Conservation (phyloP, 2,329 filamentous ascomycete genomes). For the Fusarium robinianum region DNA sequence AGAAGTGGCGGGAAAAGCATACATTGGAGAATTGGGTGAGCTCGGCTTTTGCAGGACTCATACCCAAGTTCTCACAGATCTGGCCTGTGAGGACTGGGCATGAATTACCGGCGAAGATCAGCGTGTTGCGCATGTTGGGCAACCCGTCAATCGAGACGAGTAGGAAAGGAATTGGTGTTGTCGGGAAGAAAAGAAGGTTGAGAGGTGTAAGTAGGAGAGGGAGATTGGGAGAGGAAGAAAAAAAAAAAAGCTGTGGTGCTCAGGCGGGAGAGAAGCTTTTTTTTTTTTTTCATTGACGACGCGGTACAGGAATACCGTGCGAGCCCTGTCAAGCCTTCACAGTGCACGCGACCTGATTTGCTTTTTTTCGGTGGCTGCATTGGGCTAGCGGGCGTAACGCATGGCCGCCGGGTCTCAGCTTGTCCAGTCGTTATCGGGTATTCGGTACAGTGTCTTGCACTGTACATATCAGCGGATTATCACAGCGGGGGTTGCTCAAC, state of each 20-base stretch:
- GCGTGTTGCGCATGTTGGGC: conserved; percentile 64
- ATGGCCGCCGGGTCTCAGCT: conserved; percentile 16
- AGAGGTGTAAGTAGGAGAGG: conserved; percentile 21
- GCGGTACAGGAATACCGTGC: conserved; percentile 22
- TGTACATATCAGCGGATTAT: conserved; percentile 11
- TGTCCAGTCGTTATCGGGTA: conserved; percentile 3
- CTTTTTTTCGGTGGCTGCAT: conserved; percentile 10
- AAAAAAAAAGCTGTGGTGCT: conserved; percentile 29
- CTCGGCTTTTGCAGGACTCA: conserved; percentile 66
- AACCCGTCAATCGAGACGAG: conserved; percentile 33
- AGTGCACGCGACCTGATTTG: conserved; percentile 4
- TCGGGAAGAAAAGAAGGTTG: conserved; percentile 31
- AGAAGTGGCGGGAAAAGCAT: conserved; percentile 45
- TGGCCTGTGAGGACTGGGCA: conserved; percentile 67
- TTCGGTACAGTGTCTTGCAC: conserved; percentile 18
- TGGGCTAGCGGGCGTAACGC: neutral
- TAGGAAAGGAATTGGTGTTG: conserved; percentile 4
- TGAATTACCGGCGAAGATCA: conserved; percentile 70
- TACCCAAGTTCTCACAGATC: conserved; percentile 71
- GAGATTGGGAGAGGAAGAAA: conserved; percentile 12
- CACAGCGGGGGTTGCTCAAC: conserved; percentile 21
- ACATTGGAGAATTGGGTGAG: conserved; percentile 73
- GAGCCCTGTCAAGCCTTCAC: neutral
- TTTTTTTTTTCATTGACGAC: conserved; percentile 30
- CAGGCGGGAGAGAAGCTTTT: conserved; percentile 32